Evolutionary conservation across 345 rosid genomes (phyloP), one percentile per base, ranked within the genome.

Genomic region (Crucihimalaya himalaica): DNA sequence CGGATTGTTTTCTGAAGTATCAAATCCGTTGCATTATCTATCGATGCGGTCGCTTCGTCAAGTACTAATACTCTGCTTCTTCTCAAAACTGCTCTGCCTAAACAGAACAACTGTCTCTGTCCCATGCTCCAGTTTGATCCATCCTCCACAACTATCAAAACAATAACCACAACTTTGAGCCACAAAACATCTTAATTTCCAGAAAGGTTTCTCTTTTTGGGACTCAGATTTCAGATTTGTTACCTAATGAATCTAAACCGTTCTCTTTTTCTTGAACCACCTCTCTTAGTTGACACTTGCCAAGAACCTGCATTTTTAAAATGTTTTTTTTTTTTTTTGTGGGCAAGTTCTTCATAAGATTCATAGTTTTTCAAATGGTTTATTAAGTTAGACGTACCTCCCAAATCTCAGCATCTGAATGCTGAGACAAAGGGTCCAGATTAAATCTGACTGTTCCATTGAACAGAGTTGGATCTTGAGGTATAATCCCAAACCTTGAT

Each of bases 91-190:
- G 94, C 96, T 14, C 99, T 93, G 3, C 99, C 99, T 75, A 92
- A 68, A 77, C 98, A 90, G 76, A 92, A 92, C 64, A 90, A 27
- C 23, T 95, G 99, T 59, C 98, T 78, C 68, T 95, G 99, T 60
- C 99, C 98, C 92, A 90, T 90, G 83, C 98, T 95, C 97, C 99
- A 92, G 31, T 95, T 95, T 10, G 92, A 86, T 74, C 98, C 98
- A 45, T 95, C 97, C 34, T 92, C 96, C 79, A 80, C 88, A 56
- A 95, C 99, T 95, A 81, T 19, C 32, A 43, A 45, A 54, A 40
- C 0, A 7, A 19, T 2, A 59, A 37, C 29, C 18, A 0, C 5
- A 40, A 40, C 13, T 4, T 23, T 61, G 1, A 61, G 66, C 32
- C 50, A 15, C 66, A 13, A 40, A 46, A 6, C 6, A 29, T 63